These are phyloP conservation scores for Clavulina sp. DNA, from an alignment of 768 basidiomycete species.

Conservation along the genomic window DNA sequence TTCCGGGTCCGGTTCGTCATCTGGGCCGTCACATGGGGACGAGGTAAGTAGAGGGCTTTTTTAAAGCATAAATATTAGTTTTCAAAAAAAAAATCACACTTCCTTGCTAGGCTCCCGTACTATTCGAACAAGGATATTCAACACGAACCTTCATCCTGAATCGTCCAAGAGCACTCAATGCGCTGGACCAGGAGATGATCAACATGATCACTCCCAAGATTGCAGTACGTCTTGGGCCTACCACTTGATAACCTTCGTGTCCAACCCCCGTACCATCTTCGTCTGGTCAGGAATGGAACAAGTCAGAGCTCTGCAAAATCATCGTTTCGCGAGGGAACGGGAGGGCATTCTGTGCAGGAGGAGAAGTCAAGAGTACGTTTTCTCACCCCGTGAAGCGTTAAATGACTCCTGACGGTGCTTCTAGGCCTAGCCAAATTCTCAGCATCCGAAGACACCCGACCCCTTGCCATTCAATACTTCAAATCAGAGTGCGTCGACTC, in stretches of 20 bases:
- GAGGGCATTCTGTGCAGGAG: constrained; percentile 83
- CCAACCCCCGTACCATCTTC: constrained; percentile 1
- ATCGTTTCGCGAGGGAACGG: constrained; percentile 57
- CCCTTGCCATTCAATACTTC: constrained; percentile 71
- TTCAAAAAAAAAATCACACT: no score
- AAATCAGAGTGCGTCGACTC: constrained; percentile 40
- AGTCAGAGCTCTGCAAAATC: constrained; percentile 48
- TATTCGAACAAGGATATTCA: constrained; percentile 48
- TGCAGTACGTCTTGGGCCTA: no score
- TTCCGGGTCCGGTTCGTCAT: no score
- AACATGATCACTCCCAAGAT: constrained; percentile 50
- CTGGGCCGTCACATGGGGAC: no score
- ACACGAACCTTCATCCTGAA: constrained; percentile 64
- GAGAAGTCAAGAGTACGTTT: constrained; percentile 69
- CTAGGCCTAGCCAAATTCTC: constrained; percentile 9
- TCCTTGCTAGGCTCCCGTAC: constrained; percentile 31
- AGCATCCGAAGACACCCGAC: constrained; percentile 28
- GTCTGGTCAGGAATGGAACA: constrained; percentile 48
- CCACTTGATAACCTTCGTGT: neutral
- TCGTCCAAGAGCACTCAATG: constrained; percentile 62
- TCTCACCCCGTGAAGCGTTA: neutral
- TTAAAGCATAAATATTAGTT: no score
- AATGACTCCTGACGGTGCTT: neutral
- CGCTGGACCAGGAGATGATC: constrained; percentile 68
- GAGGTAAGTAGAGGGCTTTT: no score